These are phyloP conservation scores for Chrysanthemum makinoi DNA, from an alignment of 129 eudicot genomes.

Conservation along the genomic window DNA sequence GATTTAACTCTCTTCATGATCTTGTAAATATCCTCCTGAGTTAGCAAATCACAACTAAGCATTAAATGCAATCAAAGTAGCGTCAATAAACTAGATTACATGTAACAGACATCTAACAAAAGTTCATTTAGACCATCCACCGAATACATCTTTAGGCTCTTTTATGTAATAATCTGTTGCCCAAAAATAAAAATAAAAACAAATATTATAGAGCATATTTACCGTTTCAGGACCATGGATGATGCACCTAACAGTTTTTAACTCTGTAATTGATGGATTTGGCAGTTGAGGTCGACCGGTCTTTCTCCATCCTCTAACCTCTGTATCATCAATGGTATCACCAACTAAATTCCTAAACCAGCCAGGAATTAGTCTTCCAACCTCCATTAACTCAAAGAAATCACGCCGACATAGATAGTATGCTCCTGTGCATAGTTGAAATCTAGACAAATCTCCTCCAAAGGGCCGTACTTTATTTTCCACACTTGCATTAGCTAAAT, in stretches of 20 bases:
- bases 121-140: no score
- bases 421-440: background rate
- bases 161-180: no score
- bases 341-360: no score
- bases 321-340: background rate
- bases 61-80: no score
- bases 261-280: slow-evolving; percentile 11
- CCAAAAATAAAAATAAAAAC: background rate
- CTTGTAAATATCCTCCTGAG: no score
- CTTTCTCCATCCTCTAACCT: slow-evolving; percentile 22
- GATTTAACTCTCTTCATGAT: no score
- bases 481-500: background rate
- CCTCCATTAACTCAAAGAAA: no score
- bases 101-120: no score
- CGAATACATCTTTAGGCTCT: no score
- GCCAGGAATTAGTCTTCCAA: no score
- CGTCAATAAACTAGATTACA: no score
- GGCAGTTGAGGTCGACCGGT: slow-evolving; percentile 12
- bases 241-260: slow-evolving; percentile 18
- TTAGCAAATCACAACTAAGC: no score
- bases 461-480: background rate
- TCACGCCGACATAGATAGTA: background rate
- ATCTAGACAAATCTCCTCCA: background rate
- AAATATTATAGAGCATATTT: background rate
- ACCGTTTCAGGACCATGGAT: slow-evolving; percentile 4